These are phyloP conservation scores for Colletotrichum nymphaeae DNA, from an alignment of 2,329 filamentous ascomycete genomes.

Conservation along the genomic window DNA sequence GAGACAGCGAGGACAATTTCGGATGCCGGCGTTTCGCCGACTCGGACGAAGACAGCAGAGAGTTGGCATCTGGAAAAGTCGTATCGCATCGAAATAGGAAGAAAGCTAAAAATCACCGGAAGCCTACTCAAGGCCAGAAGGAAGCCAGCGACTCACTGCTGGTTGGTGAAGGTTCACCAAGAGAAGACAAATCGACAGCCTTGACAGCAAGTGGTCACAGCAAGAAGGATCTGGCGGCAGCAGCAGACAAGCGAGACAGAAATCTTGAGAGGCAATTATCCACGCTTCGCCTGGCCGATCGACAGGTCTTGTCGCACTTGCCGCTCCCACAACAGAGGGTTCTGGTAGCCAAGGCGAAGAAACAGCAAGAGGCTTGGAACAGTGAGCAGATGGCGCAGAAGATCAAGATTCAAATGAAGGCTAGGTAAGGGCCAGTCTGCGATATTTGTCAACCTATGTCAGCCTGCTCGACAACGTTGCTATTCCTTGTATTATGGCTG, in stretches of 20 bases:
- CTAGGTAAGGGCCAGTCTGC: slow-evolving; percentile 36
- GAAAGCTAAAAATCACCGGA: background rate
- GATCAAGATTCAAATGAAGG: slow-evolving; percentile 37
- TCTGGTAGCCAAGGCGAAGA: slow-evolving; percentile 42
- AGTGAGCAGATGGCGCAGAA: slow-evolving; percentile 33
- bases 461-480: background rate
- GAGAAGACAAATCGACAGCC: background rate
- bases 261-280: slow-evolving; percentile 38
- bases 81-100: slow-evolving; percentile 41
- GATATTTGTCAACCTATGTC: background rate
- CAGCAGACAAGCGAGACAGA: slow-evolving; percentile 16
- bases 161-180: too few relatives aligned
- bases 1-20: background rate
- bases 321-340: slow-evolving; percentile 43
- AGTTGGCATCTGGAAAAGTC: slow-evolving; percentile 49
- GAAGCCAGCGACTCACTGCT: background rate
- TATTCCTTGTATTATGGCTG: background rate
- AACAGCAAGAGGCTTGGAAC: slow-evolving; percentile 42
- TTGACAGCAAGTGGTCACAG: background rate
- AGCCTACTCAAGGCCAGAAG: background rate
- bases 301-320: slow-evolving; percentile 41
- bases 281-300: slow-evolving; percentile 41
- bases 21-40: background rate
- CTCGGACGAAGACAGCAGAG: slow-evolving; percentile 43
- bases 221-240: slow-evolving; percentile 1